Percentiles rank a stretch among this genome's conserved stretches.
Evolutionary conservation across 768 basidiomycete species (phyloP).

Genomic region (Suillus discolor): DNA sequence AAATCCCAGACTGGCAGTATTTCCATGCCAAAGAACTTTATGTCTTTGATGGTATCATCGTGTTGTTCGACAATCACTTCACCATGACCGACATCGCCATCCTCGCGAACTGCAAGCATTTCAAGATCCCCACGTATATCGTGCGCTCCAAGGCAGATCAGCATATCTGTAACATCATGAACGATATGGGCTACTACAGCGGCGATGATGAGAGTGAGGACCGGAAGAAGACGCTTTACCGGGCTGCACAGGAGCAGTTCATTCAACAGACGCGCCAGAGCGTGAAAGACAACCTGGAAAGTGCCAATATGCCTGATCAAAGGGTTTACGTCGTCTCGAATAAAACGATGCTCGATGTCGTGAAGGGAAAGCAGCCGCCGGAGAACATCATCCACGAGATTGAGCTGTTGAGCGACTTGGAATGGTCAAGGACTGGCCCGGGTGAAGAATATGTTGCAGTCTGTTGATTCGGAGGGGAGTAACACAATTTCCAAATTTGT

Average conservation of each 20-base stretch:
- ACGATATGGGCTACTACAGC: background rate
- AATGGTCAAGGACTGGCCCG: no score
- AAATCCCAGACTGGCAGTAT: slow-evolving; percentile 37
- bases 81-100: slow-evolving; percentile 37
- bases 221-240: slow-evolving; percentile 18
- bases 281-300: slow-evolving; percentile 26
- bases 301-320: slow-evolving; percentile 30
- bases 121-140: slow-evolving; percentile 36
- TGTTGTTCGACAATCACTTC: slow-evolving; percentile 37
- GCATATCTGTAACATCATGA: slow-evolving; percentile 27
- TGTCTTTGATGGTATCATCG: slow-evolving; percentile 36
- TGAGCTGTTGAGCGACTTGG: slow-evolving; percentile 25
- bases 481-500: no score
- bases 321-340: slow-evolving; percentile 33
- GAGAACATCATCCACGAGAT: slow-evolving; percentile 30
- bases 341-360: slow-evolving; percentile 24
- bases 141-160: slow-evolving; percentile 41
- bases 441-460: no score
- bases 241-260: slow-evolving; percentile 28
- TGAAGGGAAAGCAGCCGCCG: slow-evolving; percentile 25
- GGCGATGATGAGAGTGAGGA: background rate
- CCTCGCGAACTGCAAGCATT: slow-evolving; percentile 30
- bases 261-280: slow-evolving; percentile 28
- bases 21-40: slow-evolving; percentile 39
- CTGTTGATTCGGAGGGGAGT: no score